Evolutionary conservation across 345 rosid genomes (phyloP).

Genomic region (Lagerstroemia speciosa): DNA sequence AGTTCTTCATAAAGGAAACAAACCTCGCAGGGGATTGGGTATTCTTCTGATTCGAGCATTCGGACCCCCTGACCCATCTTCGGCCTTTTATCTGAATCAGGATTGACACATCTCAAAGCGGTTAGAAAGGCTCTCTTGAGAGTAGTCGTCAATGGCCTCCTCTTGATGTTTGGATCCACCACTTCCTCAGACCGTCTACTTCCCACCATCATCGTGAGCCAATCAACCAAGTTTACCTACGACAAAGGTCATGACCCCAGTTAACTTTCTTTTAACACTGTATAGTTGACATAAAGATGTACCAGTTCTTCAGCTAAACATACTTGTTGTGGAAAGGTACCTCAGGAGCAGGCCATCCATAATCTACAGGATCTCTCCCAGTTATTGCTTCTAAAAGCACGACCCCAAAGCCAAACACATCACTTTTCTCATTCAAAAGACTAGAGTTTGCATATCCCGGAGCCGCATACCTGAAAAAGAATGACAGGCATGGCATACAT

Average conservation of each 20-base stretch:
- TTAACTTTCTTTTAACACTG: not conserved
- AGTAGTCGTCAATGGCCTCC: constrained; percentile 15
- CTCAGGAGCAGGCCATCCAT: constrained; percentile 17
- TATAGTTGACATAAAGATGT: too few species aligned
- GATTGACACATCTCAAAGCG: constrained; percentile 16
- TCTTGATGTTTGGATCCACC: constrained; percentile 16
- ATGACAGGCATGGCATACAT: not conserved
- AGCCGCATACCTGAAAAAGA: constrained; percentile 15
- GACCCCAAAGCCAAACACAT: constrained; percentile 17
- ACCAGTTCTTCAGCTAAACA: not conserved
- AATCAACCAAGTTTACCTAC: constrained; percentile 17
- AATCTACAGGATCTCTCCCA: constrained; percentile 19
- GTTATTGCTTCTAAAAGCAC: constrained; percentile 19
- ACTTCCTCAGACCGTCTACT: constrained; percentile 16
- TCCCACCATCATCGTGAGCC: constrained; percentile 20
- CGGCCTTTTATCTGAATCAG: constrained; percentile 17
- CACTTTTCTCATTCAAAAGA: constrained; percentile 18
- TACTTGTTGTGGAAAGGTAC: not conserved
- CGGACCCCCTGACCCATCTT: constrained; percentile 16
- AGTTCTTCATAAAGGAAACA: not conserved
- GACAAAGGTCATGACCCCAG: not conserved
- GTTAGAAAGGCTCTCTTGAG: constrained; percentile 16
- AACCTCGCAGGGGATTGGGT: constrained; percentile 19
- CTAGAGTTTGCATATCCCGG: constrained; percentile 20
- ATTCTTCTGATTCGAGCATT: constrained; percentile 19